These are phyloP conservation scores for Plasmopara viticola DNA, from an alignment of 352 stramenopile genomes.

Conservation along the genomic window DNA sequence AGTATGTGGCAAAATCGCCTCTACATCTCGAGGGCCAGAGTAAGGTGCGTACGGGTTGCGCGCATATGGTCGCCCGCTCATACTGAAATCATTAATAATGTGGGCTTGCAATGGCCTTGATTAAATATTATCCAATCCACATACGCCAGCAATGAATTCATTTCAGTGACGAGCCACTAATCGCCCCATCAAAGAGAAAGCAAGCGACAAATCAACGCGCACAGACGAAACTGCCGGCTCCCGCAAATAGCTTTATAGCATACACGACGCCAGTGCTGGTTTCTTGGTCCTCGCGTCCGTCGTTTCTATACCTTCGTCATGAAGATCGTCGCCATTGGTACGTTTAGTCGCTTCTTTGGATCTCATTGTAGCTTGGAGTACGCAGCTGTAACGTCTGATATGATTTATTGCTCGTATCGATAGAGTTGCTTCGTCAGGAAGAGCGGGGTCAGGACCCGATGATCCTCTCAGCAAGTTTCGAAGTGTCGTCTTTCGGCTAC, in stretches of 20 bases:
- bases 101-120: not conserved
- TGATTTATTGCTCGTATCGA: conserved; percentile 5
- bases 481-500: conserved; percentile 81
- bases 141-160: conserved; percentile 7
- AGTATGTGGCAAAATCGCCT: conserved; percentile 51
- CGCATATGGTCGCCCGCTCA: conserved; percentile 72
- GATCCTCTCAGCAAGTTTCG: conserved; percentile 62
- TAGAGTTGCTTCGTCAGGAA: conserved; percentile 69
- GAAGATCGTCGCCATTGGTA: conserved; percentile 85
- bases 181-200: conserved; percentile 18
- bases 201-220: conserved; percentile 12
- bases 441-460: conserved; percentile 47
- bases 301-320: conserved; percentile 26
- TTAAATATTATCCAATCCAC: conserved; percentile 13
- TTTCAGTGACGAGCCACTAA: conserved; percentile 5
- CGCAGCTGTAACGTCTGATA: not conserved
- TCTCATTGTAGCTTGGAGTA: too few relatives aligned
- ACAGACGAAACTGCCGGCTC: conserved; percentile 27
- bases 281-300: not conserved
- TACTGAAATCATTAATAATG: conserved; percentile 8
- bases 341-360: conserved; percentile 18
- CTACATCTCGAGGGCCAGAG: conserved; percentile 45
- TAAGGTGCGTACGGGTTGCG: conserved; percentile 41
- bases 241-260: conserved; percentile 12
- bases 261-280: conserved; percentile 3